Evolutionary conservation across 2,329 filamentous ascomycete genomes (phyloP).

Genomic region (Lachnellula willkommii): DNA sequence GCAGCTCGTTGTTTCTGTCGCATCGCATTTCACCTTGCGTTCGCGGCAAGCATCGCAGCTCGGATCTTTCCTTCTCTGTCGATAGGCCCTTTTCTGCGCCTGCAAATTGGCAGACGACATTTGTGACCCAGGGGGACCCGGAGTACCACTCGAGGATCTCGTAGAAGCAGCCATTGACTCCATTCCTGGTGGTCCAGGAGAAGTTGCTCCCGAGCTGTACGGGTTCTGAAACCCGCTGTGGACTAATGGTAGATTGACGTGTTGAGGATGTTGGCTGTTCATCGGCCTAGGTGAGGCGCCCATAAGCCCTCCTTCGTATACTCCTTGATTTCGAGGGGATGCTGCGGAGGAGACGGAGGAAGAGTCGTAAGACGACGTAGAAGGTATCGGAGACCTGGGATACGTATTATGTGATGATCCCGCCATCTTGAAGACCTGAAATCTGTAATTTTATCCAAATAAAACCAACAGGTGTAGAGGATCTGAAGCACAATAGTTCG

Average conservation of each 20-base stretch:
- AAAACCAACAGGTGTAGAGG: slow-evolving; percentile 10
- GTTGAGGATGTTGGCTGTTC: slow-evolving; percentile 45
- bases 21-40: slow-evolving; percentile 82
- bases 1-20: slow-evolving; percentile 91
- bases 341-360: slow-evolving; percentile 58
- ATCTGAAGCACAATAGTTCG: slow-evolving; percentile 13
- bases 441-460: slow-evolving; percentile 19
- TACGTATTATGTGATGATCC: slow-evolving; percentile 52
- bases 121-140: slow-evolving; percentile 37
- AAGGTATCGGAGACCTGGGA: slow-evolving; percentile 56
- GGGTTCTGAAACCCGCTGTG: slow-evolving; percentile 27
- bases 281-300: slow-evolving; percentile 46
- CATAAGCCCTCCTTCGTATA: slow-evolving; percentile 50
- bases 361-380: slow-evolving; percentile 58
- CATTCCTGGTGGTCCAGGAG: slow-evolving; percentile 41
- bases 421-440: slow-evolving; percentile 40
- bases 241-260: slow-evolving; percentile 44
- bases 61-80: slow-evolving; percentile 90
- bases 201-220: slow-evolving; percentile 26
- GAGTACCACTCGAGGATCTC: slow-evolving; percentile 52
- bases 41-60: slow-evolving; percentile 96
- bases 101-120: slow-evolving; percentile 48
- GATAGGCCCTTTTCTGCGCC: slow-evolving; percentile 86
- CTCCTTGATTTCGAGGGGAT: slow-evolving; percentile 50
- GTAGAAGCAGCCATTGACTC: slow-evolving; percentile 57